These are phyloP conservation scores for Fragaria vesca DNA, from an alignment of 306 rosid species.

Conservation along the genomic window DNA sequence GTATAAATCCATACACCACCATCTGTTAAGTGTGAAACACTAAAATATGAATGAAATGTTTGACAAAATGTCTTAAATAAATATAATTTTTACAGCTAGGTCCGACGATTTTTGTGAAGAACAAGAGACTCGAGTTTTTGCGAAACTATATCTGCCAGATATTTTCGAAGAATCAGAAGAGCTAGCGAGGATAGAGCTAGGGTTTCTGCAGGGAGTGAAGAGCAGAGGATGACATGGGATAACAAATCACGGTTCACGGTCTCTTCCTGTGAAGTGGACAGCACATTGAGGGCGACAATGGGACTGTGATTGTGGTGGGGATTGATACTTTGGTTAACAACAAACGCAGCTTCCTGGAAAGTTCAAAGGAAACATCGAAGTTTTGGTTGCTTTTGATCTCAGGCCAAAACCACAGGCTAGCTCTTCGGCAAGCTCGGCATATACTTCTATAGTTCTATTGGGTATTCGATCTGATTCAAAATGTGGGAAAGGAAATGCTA, in stretches of 20 bases:
- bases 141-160: background rate
- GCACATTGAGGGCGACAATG: background rate
- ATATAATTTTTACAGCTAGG: background rate
- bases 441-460: background rate
- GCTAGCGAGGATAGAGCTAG: background rate
- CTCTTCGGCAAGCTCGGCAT: background rate
- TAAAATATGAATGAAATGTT: background rate
- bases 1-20: too few relatives aligned
- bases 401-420: background rate
- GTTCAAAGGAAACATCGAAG: slow-evolving; percentile 1
- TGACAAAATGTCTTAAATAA: background rate
- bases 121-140: background rate
- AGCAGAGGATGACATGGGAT: background rate
- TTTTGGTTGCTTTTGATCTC: slow-evolving; percentile 7
- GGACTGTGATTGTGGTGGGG: slow-evolving; percentile 8
- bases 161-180: background rate
- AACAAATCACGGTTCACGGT: background rate
- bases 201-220: background rate
- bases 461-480: background rate
- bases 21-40: too few relatives aligned
- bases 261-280: background rate
- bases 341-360: slow-evolving; percentile 34
- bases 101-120: background rate
- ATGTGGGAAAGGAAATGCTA: background rate
- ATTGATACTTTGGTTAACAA: background rate